Evolutionary conservation across 108 stramenopile species (phyloP), one percentile per base, ranked within the genome.

Genomic region (Cylindrotheca fusiformis): DNA sequence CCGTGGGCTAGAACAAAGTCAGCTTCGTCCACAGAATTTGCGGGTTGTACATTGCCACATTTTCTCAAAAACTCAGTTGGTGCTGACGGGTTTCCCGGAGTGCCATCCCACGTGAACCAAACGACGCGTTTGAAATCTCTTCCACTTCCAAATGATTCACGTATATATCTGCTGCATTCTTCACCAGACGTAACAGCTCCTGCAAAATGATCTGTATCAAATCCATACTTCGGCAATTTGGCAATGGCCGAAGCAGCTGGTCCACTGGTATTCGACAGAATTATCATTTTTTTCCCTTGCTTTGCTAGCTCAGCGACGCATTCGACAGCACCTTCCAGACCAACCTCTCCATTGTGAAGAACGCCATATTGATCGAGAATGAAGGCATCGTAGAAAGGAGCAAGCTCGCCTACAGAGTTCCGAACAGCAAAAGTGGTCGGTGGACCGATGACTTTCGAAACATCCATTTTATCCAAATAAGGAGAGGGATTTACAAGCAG

Each of bases 351-450:
- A 73, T 96, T 88, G 69, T 96, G 95, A 61, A 96, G 57, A 12
- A 95, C 93, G 12, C 95, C 95, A 61, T 77, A 96, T 65, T 96
- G 95, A 78, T 96, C 95, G 4, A 96, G 74, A 30, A 96, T 81
- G 74, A 96, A 95, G 5, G 74, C 85, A 61, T 93, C 86, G 66
- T 95, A 96, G 14, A 10, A 14, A 14, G 36, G 36, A 41, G 36
- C 36, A 6, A 41, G 14, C 14, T 41, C 36, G 10, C n/a, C n/a
- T n/a, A n/a, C n/a, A n/a, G n/a, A n/a, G n/a, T n/a, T n/a, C n/a
- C n/a, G n/a, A n/a, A n/a, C n/a, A n/a, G n/a, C n/a, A n/a, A n/a
- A n/a, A n/a, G n/a, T n/a, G n/a, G n/a, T n/a, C n/a, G n/a, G n/a
- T n/a, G n/a, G n/a, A n/a, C n/a, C n/a, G n/a, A n/a, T n/a, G n/a